A percentile compares a stretch with the other conserved stretches of the same genome.
These are phyloP conservation scores for Leishmania major DNA, from an alignment of 208 protist species.

Conservation along the genomic window DNA sequence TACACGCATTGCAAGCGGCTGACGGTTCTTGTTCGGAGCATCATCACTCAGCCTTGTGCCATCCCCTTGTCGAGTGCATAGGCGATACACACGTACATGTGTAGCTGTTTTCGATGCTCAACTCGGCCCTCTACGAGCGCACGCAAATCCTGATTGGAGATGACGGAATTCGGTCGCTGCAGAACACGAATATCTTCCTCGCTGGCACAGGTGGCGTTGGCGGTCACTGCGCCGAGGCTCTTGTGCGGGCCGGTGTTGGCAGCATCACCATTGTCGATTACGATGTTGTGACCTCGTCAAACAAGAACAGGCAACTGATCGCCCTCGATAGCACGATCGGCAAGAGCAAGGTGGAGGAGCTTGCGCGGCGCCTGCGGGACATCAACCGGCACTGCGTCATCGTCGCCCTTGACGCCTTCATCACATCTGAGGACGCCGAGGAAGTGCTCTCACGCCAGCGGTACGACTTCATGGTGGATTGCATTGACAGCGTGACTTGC, in stretches of 20 bases:
- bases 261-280: conserved; percentile 87
- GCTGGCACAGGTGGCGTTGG: conserved; percentile 89
- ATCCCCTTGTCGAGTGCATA: neutral
- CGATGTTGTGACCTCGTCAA: conserved; percentile 86
- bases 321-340: conserved; percentile 88
- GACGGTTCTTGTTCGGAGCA: neutral
- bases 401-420: conserved; percentile 66
- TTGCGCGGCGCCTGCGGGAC: conserved; percentile 77
- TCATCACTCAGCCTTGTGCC: neutral
- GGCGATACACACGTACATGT: neutral
- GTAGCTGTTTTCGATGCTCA: conserved; percentile 43
- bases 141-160: conserved; percentile 87
- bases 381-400: conserved; percentile 79
- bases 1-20: too few species aligned
- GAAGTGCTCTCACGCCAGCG: conserved; percentile 73
- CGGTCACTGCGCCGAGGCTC: conserved; percentile 85
- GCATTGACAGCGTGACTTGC: conserved; percentile 91
- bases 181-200: conserved; percentile 74
- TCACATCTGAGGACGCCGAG: conserved; percentile 69
- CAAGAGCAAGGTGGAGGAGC: conserved; percentile 81
- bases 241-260: conserved; percentile 89
- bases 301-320: conserved; percentile 93
- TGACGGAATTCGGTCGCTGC: conserved; percentile 60
- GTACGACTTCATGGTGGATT: conserved; percentile 90
- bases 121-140: conserved; percentile 83